These are phyloP conservation scores for Paraphoma sp. DNA, from an alignment of 2,329 filamentous ascomycete species.

Conservation along the genomic window DNA sequence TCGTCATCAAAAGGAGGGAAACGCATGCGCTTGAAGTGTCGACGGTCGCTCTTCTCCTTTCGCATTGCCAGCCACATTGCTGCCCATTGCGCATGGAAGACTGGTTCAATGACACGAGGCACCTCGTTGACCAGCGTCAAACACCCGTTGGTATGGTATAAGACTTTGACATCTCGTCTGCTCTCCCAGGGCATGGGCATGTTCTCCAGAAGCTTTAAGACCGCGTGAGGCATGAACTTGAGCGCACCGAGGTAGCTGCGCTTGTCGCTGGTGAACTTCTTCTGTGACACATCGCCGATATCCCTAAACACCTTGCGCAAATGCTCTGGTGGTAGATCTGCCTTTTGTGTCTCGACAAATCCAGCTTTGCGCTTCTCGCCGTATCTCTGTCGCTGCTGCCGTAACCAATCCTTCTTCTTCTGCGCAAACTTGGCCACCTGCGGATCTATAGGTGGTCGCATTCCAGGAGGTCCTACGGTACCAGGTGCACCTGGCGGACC, in stretches of 20 bases:
- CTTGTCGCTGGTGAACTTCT: slow-evolving; percentile 99
- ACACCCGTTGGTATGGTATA: slow-evolving; percentile 98
- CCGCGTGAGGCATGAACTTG: slow-evolving; percentile 99
- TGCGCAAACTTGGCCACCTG: slow-evolving; percentile 93
- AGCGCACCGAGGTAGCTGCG: slow-evolving; percentile 94
- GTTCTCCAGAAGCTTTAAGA: slow-evolving; percentile 95
- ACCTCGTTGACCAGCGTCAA: slow-evolving; percentile 96
- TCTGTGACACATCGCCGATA: slow-evolving; percentile 98
- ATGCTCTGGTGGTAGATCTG: slow-evolving; percentile 98
- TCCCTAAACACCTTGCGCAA: slow-evolving; percentile 97
- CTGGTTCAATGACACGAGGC: slow-evolving; percentile 93
- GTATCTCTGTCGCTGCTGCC: slow-evolving; percentile 87
- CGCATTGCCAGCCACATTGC: slow-evolving; percentile 99
- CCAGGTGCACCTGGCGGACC: slow-evolving; percentile 60
- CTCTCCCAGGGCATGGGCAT: slow-evolving; percentile 99
- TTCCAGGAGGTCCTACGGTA: slow-evolving; percentile 63
- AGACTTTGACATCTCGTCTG: slow-evolving; percentile 91
- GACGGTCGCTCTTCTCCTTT: slow-evolving; percentile 93
- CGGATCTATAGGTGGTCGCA: slow-evolving; percentile 79
- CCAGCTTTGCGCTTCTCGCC: slow-evolving; percentile 96
- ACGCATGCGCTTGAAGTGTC: slow-evolving; percentile 98
- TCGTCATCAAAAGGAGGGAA: slow-evolving; percentile 99
- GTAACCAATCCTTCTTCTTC: slow-evolving; percentile 99
- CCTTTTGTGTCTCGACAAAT: slow-evolving; percentile 97
- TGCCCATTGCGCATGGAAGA: slow-evolving; percentile 98